Base-by-base conservation (phyloP, 495 filamentous ascomycete species). In the Penicillium mononematosum region DNA sequence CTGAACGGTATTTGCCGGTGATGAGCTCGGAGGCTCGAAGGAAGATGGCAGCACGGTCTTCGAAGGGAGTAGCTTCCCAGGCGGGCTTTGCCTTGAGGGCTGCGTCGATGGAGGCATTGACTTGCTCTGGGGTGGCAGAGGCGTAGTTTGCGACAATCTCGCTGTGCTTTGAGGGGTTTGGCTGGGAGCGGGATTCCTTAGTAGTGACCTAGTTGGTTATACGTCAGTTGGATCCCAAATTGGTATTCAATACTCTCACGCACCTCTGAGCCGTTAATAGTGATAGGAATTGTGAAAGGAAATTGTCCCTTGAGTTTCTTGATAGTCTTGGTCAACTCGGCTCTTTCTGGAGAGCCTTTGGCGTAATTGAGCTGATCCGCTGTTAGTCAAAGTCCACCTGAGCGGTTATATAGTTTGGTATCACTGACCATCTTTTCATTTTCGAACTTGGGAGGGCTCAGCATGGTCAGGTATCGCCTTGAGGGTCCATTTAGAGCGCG, bases 1-100 rank as follows among this genome's bases (percentile, higher is more conserved):
- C 88, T 59, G 92, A 92, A 61, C 93, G 84, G 73, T 96, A 96
- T 69, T 96, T 96, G 29, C 83, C 85, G 36, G 88, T 78, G 56
- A 97, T 81, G 17, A 97, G 78, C 65, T 96, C 92, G 11, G 88
- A 88, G 1, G 92, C 93, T 67, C 95, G 94, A 16, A 96, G 80
- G 75, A 96, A 97, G 45, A 97, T 78, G 43, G 92, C 88, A 3
- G 93, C 93, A 45, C 93, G 81, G 71, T 96, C 92, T 55, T 86
- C 83, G 63, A 96, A 97, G 5, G 90, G 88, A 10, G 89, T 77
- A 4, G 80, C 78, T 63, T 91, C 90, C 92, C 92, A 97, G 47
- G 81, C 74, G 9, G 81, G 73, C 73, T 95, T 95, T 1, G 92
- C 93, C 9, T 80, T 82, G 16, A 97, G 81, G 1, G 92, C 92